Conservation (phyloP, 768 basidiomycete species). For the Serendipita sp. region DNA sequence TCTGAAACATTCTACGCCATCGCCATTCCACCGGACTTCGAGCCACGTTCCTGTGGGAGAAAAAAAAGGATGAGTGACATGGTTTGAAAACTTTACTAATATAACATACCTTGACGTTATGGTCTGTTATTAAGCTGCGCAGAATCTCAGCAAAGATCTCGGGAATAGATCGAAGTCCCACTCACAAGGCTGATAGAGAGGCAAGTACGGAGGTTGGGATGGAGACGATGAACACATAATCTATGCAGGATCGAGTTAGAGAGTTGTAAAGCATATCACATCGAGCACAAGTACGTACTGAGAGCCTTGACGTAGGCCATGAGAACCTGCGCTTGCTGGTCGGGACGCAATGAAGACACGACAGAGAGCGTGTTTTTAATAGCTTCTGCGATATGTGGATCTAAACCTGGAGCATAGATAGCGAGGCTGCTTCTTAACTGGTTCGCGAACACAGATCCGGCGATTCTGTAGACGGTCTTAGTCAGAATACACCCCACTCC, state of each 20-base stretch:
- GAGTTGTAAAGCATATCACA: not conserved
- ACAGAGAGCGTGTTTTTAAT: not conserved
- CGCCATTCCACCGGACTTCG: not conserved
- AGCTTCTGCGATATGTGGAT: not conserved
- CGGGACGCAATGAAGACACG: not conserved
- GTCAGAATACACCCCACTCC: not conserved
- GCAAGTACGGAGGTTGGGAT: not conserved
- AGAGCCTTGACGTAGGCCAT: not conserved
- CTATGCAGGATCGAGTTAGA: not conserved
- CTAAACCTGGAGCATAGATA: not conserved
- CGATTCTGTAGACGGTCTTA: constrained; percentile 1
- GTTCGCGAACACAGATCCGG: constrained; percentile 15
- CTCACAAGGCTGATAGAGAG: not conserved
- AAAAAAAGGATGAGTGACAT: no score
- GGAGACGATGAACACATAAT: constrained; percentile 3
- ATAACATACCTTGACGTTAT: constrained; percentile 1
- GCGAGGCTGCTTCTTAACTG: not conserved
- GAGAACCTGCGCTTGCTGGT: not conserved
- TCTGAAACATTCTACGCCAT: not conserved
- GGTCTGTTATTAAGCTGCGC: not conserved
- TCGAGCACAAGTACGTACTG: not conserved
- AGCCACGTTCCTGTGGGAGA: not conserved
- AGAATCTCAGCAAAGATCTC: not conserved
- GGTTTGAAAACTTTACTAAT: not conserved
- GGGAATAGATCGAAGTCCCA: not conserved